Evolutionary conservation across 257 asterid genomes (phyloP).

Genomic region (Phtheirospermum japonicum): DNA sequence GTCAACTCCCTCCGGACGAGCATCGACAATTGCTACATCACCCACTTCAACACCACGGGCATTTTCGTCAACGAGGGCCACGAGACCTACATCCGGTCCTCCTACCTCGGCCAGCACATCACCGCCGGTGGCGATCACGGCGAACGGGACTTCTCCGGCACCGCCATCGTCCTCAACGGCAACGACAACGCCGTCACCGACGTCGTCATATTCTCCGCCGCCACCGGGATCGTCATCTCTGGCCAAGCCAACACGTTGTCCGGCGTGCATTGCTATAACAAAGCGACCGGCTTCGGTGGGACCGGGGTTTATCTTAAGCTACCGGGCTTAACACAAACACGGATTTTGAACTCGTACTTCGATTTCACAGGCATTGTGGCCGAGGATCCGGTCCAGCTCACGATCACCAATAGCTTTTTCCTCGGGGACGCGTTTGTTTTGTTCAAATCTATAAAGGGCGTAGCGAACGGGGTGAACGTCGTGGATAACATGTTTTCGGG

Average conservation of each 20-base stretch:
- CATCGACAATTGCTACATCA: constrained; percentile 80
- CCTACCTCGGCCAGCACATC: constrained; percentile 73
- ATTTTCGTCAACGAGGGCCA: constrained; percentile 67
- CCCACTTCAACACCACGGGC: constrained; percentile 70
- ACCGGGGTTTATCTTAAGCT: constrained; percentile 62
- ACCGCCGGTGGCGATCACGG: constrained; percentile 77
- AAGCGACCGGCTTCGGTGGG: constrained; percentile 90
- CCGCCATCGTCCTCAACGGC: constrained; percentile 57
- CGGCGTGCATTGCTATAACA: constrained; percentile 89
- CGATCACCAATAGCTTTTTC: constrained; percentile 60
- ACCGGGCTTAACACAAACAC: constrained; percentile 71
- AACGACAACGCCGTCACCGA: constrained; percentile 75
- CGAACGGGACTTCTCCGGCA: constrained; percentile 66
- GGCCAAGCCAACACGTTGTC: constrained; percentile 74
- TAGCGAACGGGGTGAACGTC: constrained; percentile 57
- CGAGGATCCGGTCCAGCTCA: constrained; percentile 90
- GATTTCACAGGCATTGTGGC: constrained; percentile 86
- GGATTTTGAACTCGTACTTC: constrained; percentile 69
- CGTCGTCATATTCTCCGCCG: constrained; percentile 81
- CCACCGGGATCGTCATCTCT: constrained; percentile 53
- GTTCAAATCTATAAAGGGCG: constrained; percentile 64
- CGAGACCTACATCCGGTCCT: constrained; percentile 68
- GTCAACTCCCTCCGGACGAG: constrained; percentile 61
- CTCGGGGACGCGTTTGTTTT: constrained; percentile 68
- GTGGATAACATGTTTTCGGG: constrained; percentile 84